Evolutionary conservation across 139 green algal species (phyloP).

Genomic region (Trebouxia sp.): DNA sequence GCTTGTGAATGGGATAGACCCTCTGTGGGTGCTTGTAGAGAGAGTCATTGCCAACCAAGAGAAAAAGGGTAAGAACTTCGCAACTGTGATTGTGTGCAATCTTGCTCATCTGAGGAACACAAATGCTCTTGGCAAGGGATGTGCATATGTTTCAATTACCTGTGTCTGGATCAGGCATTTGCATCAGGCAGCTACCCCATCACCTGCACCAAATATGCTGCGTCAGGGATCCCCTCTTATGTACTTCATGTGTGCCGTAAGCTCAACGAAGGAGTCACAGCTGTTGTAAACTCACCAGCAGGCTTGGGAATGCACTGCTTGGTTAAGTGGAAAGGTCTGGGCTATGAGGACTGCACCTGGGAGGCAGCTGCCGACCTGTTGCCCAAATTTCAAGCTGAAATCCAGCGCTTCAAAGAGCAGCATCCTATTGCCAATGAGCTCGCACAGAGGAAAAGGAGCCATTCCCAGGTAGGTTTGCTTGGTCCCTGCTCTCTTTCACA

Average conservation of each 20-base stretch:
- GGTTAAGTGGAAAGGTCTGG: slow-evolving; percentile 27
- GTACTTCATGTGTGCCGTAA: too few relatives aligned
- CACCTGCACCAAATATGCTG: too few relatives aligned
- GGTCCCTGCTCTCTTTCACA: not conserved
- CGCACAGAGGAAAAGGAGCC: not conserved
- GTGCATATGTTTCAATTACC: too few relatives aligned
- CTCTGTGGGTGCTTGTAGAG: slow-evolving; percentile 8
- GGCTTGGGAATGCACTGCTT: slow-evolving; percentile 5
- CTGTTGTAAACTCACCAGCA: too few relatives aligned
- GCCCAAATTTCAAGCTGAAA: not conserved
- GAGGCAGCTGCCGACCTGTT: not conserved
- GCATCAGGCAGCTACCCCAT: too few relatives aligned
- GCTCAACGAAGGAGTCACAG: too few relatives aligned
- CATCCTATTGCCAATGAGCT: slow-evolving; percentile 12
- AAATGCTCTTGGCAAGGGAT: too few relatives aligned
- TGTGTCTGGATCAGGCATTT: too few relatives aligned
- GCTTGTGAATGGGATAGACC: slow-evolving; percentile 21
- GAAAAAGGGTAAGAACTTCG: not conserved
- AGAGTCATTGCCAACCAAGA: not conserved
- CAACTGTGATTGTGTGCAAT: not conserved
- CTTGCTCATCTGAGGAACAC: too few relatives aligned
- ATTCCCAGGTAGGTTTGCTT: not conserved
- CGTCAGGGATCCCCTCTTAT: too few relatives aligned
- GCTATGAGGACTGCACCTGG: slow-evolving; percentile 28
- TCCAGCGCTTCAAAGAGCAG: not conserved